Conservation (phyloP, 108 stramenopile genomes). For the Skeletonema grethae region DNA sequence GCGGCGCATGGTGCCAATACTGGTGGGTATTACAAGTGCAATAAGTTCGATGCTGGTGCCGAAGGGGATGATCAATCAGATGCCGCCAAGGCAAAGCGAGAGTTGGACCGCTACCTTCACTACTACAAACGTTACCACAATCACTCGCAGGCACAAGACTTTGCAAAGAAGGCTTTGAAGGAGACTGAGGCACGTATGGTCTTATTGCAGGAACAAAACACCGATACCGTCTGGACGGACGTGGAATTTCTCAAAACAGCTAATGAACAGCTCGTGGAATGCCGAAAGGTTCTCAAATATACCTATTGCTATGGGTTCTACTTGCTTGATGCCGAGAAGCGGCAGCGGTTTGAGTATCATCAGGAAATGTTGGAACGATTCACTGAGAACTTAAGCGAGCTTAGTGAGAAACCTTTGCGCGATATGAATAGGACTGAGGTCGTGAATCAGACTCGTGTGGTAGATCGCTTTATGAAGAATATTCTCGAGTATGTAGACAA, state of each 20-base stretch:
- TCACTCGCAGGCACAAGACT: conserved; percentile 91
- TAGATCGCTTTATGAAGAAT: conserved; percentile 91
- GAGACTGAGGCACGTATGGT: conserved; percentile 93
- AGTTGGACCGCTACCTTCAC: conserved; percentile 98
- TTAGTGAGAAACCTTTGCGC: conserved; percentile 80
- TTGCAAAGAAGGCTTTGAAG: conserved; percentile 88
- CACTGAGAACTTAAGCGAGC: conserved; percentile 93
- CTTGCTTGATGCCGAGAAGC: conserved; percentile 59
- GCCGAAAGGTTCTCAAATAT: conserved; percentile 96
- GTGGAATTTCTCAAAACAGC: conserved; percentile 97
- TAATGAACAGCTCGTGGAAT: conserved; percentile 95
- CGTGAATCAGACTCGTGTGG: conserved; percentile 95
- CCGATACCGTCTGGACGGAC: conserved; percentile 87
- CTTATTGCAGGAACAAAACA: conserved; percentile 87
- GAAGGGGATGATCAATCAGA: conserved; percentile 60
- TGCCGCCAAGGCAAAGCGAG: conserved; percentile 87
- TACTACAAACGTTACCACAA: conserved; percentile 97
- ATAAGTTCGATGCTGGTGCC: conserved; percentile 69
- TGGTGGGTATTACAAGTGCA: conserved; percentile 99
- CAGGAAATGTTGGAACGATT: conserved; percentile 98
- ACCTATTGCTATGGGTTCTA: conserved; percentile 96
- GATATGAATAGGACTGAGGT: conserved; percentile 94
- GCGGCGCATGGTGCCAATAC: conserved; percentile 94
- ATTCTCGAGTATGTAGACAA: conserved; percentile 89
- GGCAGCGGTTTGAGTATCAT: conserved; percentile 96